Percentiles rank a stretch among this genome's conserved stretches.
Conservation (phyloP, 2,329 filamentous ascomycete genomes). For the Pseudogymnoascus sp. region DNA sequence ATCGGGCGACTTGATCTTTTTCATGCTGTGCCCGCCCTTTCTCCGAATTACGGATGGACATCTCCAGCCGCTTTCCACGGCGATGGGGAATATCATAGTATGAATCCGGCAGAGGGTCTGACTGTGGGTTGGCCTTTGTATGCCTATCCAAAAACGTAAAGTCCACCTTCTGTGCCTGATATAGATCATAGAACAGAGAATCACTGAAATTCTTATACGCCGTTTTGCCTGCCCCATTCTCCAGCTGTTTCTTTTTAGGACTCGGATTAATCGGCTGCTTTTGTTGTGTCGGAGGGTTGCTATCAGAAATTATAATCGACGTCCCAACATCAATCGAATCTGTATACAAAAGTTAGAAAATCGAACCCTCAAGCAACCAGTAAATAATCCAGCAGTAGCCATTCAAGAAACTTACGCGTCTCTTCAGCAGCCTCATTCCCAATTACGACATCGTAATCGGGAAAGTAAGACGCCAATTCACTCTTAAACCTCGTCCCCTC, state of each 20-base stretch:
- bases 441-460: constrained; percentile 90
- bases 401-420: constrained; percentile 50
- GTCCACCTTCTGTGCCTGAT: constrained; percentile 49
- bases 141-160: constrained; percentile 45
- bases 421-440: constrained; percentile 73
- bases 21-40: constrained; percentile 59
- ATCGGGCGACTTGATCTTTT: constrained; percentile 54
- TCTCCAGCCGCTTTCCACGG: constrained; percentile 52
- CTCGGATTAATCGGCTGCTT: background rate
- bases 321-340: constrained; percentile 68
- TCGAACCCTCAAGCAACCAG: background rate
- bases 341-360: constrained; percentile 38
- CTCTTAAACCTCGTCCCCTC: constrained; percentile 83
- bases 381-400: background rate
- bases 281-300: constrained; percentile 22
- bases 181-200: constrained; percentile 47
- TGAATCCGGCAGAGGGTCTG: constrained; percentile 50
- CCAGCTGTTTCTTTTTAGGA: background rate
- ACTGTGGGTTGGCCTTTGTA: constrained; percentile 25
- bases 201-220: constrained; percentile 48
- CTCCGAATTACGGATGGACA: constrained; percentile 55
- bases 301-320: constrained; percentile 62
- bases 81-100: constrained; percentile 48
- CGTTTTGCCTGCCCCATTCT: constrained; percentile 23
- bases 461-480: constrained; percentile 83